phyloP scores from a whole-genome alignment of 768 basidiomycete species.

The Mrakia hoshinonis region DNA sequence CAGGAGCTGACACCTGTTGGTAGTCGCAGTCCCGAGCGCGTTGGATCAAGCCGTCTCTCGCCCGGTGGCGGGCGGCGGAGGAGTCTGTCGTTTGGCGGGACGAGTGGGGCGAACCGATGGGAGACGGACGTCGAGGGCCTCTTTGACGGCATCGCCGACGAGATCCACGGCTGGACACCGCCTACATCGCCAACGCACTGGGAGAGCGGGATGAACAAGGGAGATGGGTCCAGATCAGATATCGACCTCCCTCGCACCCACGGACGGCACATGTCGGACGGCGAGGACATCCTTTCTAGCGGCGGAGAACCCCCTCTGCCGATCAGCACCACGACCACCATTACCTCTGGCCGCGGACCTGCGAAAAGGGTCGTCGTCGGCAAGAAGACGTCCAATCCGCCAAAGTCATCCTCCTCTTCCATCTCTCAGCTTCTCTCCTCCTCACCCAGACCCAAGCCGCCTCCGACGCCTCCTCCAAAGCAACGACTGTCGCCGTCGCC shows the following conservation, averaged over 20 bases:
- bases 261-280: neutral
- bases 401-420: neutral
- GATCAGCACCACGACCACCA: slow-evolving; percentile 4
- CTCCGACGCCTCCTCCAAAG: neutral
- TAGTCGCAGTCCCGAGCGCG: neutral
- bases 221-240: neutral
- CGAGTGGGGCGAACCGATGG: slow-evolving; percentile 11
- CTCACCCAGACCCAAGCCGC: neutral
- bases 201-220: neutral
- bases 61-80: neutral
- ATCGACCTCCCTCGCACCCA: neutral
- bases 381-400: neutral
- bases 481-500: neutral
- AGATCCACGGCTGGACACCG: neutral
- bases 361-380: slow-evolving; percentile 4
- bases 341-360: slow-evolving; percentile 1
- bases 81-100: slow-evolving; percentile 19
- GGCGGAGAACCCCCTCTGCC: neutral
- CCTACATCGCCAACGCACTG: neutral
- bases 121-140: slow-evolving; percentile 25
- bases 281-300: neutral
- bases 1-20: neutral
- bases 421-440: neutral
- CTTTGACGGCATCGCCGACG: slow-evolving; percentile 22
- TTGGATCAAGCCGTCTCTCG: neutral